phyloP scores from a whole-genome alignment of 805 yeast genomes.

The Barnettozyma sucrosica region DNA sequence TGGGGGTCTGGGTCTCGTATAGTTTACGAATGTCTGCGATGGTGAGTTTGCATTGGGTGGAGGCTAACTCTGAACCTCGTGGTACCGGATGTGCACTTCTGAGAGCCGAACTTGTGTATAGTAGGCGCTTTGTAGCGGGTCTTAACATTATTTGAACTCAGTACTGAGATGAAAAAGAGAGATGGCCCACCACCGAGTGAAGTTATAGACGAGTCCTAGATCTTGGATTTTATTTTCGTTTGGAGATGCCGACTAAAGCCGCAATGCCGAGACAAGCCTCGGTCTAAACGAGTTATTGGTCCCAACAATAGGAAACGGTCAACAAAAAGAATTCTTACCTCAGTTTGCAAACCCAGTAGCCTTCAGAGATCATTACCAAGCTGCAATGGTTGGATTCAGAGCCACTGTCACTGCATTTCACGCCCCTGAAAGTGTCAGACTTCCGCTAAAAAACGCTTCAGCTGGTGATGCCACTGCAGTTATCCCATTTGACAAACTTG shows the following conservation, averaged over 20 bases:
- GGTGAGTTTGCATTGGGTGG: constrained; percentile 20
- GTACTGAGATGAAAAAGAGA: not conserved
- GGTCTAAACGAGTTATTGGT: not conserved
- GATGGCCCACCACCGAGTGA: not conserved
- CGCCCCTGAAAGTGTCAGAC: constrained; percentile 22
- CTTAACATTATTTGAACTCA: not conserved
- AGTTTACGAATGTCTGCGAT: constrained; percentile 35
- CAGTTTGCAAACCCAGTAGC: not conserved
- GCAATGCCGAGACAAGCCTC: not conserved
- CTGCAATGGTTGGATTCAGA: constrained; percentile 26
- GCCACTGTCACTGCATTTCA: constrained; percentile 22
- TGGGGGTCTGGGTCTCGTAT: constrained; percentile 32
- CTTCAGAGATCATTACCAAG: not conserved
- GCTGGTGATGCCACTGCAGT: constrained; percentile 14
- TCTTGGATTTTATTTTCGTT: too few relatives aligned
- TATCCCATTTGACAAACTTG: constrained; percentile 20
- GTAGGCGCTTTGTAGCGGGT: not conserved
- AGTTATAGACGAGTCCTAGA: too few relatives aligned
- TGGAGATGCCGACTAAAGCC: not conserved
- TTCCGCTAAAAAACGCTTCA: constrained; percentile 18
- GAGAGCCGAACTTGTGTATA: not conserved
- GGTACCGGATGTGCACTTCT: not conserved
- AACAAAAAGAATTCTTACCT: not conserved
- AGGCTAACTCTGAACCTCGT: not conserved
- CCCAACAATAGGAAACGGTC: not conserved